Base-by-base conservation (phyloP, 1,139 yeast genomes). In the Pichia kudriavzevii region DNA sequence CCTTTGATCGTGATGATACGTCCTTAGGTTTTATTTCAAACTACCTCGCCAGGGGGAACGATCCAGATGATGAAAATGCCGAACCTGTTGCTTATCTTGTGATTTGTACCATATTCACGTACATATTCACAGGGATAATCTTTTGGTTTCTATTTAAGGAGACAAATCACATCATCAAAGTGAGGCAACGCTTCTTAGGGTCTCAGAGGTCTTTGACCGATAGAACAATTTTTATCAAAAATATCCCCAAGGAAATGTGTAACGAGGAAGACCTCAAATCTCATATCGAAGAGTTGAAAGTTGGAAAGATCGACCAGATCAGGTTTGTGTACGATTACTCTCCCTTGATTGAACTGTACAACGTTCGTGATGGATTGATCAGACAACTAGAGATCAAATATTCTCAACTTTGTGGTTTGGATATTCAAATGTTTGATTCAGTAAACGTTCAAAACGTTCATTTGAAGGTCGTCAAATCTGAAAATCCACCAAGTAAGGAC, bases 151-250 rank as follows among this genome's bases (percentile, higher is more conserved):
- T 88, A 38, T 70, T 79, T 47, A 64, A 71, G 27, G 91, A 79
- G 49, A 87, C 97, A 0, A 66, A 69, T 35, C 67, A 71, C 43
- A 84, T 91, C 27, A 79, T 88, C 17, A 68, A 70, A 43, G 79
- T 85, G 9, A 70, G 99, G 38, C 98, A 91, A 56, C 67, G 69
- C 43, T 87, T 82, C 56, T 64, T 91, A 44, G 98, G 97, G 0
- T 74, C 79, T 33, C 97, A 88, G 56, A 80, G 82, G 55, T 79
- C 95, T 3, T 70, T 91, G 32, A 87, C 97, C 0, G 98, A 91
- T 63, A 67, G 96, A 47, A 93, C 98, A 0, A 82, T 93, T 38
- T 66, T 87, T 39, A 55, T 72, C 24, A 46, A 63, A 47, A 42
- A 55, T 47, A 50, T 74, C 23, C 81, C 81, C 1, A 60, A 57